A percentile compares a stretch with the other conserved stretches of the same genome.
phyloP scores from a whole-genome alignment of 805 yeast species.

The Suhomyces sp. region DNA sequence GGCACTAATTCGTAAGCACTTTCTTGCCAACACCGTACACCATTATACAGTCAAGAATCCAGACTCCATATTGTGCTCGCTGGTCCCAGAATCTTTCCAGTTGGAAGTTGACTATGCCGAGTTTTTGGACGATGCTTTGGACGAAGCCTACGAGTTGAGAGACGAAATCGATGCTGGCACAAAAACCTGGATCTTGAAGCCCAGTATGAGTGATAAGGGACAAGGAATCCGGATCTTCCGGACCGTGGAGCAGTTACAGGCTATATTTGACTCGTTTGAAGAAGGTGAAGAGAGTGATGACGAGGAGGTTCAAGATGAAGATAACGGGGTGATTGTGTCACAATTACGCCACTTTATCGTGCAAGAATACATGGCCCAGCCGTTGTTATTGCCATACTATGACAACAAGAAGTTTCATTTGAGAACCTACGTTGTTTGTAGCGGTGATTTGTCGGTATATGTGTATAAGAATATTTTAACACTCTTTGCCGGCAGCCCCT shows the following conservation, averaged over 20 bases:
- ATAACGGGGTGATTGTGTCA: conserved; percentile 73
- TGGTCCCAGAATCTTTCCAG: conserved; percentile 74
- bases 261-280: conserved; percentile 81
- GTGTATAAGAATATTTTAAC: conserved; percentile 81
- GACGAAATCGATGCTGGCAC: conserved; percentile 62
- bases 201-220: conserved; percentile 96
- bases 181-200: conserved; percentile 85
- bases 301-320: conserved; percentile 20
- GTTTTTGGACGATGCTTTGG: conserved; percentile 88
- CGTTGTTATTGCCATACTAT: conserved; percentile 62
- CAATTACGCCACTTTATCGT: conserved; percentile 89
- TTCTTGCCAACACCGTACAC: conserved; percentile 78
- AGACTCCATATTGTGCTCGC: conserved; percentile 49
- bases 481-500: conserved; percentile 66
- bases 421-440: conserved; percentile 75
- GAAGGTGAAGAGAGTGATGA: conserved; percentile 60
- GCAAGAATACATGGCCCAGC: conserved; percentile 72
- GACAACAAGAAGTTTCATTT: conserved; percentile 80
- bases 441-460: conserved; percentile 70
- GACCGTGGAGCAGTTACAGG: conserved; percentile 75
- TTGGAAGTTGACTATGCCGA: conserved; percentile 94
- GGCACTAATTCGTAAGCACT: conserved; percentile 88
- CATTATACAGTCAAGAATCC: conserved; percentile 75
- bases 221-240: conserved; percentile 88
- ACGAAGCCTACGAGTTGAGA: conserved; percentile 85